A percentile compares a stretch with the other conserved stretches of the same genome.
phyloP scores from a whole-genome alignment of 352 stramenopile genomes.

The Thalassiosira sp. region DNA sequence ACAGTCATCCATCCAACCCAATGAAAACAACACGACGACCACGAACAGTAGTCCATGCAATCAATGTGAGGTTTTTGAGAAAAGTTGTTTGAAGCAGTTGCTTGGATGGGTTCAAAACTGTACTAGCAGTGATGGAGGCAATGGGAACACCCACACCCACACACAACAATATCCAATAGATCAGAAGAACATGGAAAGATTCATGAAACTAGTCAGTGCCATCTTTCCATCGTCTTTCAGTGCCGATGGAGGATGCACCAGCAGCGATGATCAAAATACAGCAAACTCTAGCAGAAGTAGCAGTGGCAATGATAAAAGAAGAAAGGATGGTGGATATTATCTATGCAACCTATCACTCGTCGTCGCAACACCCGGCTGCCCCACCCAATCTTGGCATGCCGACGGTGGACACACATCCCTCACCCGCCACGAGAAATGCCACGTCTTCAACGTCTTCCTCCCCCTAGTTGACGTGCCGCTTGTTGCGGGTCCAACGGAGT shows the following conservation, averaged over 20 bases:
- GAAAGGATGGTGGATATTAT: slow-evolving; percentile 13
- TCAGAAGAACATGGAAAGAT: slow-evolving; percentile 12
- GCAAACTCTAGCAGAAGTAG: background rate
- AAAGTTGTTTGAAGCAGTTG: background rate
- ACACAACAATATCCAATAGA: slow-evolving; percentile 7
- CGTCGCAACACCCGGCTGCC: slow-evolving; percentile 57
- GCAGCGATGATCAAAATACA: background rate
- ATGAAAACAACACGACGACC: background rate
- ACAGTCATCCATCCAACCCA: background rate
- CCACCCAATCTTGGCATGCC: slow-evolving; percentile 70
- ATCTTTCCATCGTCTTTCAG: slow-evolving; percentile 7
- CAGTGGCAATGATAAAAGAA: slow-evolving; percentile 2
- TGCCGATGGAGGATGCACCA: background rate
- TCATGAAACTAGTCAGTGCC: slow-evolving; percentile 21
- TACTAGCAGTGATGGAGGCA: background rate
- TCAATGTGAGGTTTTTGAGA: background rate
- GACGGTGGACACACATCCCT: slow-evolving; percentile 70
- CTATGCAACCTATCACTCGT: slow-evolving; percentile 61
- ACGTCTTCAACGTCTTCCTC: slow-evolving; percentile 77
- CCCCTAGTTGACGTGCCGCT: slow-evolving; percentile 59
- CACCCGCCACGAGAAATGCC: slow-evolving; percentile 54
- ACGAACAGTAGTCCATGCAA: background rate
- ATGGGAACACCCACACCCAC: too few relatives aligned
- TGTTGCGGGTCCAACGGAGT: slow-evolving; percentile 62
- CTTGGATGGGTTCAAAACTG: background rate